Percentiles rank a stretch among this genome's conserved stretches.
These are phyloP conservation scores for Colletotrichum godetiae DNA, from an alignment of 2,329 filamentous ascomycete species.

Conservation along the genomic window DNA sequence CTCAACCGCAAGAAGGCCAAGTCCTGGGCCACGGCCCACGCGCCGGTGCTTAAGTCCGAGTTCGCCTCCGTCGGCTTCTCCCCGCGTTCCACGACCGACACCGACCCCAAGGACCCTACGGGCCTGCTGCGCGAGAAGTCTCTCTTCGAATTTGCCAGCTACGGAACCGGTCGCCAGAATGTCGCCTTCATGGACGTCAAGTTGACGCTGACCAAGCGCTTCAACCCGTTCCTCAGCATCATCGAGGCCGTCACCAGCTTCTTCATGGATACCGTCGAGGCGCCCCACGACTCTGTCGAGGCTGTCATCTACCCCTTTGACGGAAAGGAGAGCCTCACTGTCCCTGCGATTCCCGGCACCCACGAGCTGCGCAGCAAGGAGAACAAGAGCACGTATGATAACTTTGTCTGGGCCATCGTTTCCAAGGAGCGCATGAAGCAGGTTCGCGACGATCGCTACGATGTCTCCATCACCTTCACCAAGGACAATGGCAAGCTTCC, in stretches of 20 bases:
- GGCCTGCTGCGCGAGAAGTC: constrained; percentile 84
- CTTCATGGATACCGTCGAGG: constrained; percentile 80
- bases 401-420: constrained; percentile 94
- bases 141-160: constrained; percentile 85
- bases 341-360: constrained; percentile 72
- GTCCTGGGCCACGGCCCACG: constrained; percentile 82
- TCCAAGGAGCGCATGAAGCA: constrained; percentile 95
- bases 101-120: constrained; percentile 52
- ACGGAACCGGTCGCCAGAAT: constrained; percentile 93
- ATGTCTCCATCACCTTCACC: constrained; percentile 90
- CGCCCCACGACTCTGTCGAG: constrained; percentile 79
- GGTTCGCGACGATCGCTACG: constrained; percentile 92
- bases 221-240: constrained; percentile 76
- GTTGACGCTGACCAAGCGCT: constrained; percentile 84
- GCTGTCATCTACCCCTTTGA: constrained; percentile 89
- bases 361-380: constrained; percentile 67
- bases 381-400: constrained; percentile 80
- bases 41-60: constrained; percentile 78
- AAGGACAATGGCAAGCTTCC: constrained; percentile 94
- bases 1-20: constrained; percentile 84
- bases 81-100: constrained; percentile 62
- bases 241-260: constrained; percentile 78
- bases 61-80: constrained; percentile 89
- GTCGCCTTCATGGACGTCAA: constrained; percentile 90
- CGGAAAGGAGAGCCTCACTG: constrained; percentile 84